These are phyloP conservation scores for Herpetospermum pedunculosum DNA, from an alignment of 306 rosid species.

Conservation along the genomic window DNA sequence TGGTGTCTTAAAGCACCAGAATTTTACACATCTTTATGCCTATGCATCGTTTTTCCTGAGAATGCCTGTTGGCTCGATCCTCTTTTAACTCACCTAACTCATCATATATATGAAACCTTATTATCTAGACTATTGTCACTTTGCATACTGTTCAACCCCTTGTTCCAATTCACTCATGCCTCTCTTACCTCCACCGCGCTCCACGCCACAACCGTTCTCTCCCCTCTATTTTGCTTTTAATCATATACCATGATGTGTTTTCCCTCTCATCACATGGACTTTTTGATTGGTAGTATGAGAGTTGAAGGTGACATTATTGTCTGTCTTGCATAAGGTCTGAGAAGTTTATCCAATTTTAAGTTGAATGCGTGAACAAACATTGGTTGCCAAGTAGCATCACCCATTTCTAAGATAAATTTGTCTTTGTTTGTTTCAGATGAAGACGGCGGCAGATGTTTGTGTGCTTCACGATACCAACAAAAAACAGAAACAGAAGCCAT, in stretches of 20 bases:
- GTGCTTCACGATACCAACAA: slow-evolving; percentile 58
- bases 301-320: not conserved
- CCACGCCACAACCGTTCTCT: not conserved
- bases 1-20: not conserved
- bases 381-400: not conserved
- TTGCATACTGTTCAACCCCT: not conserved
- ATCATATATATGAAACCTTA: no score
- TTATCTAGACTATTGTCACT: no score
- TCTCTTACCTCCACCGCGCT: not conserved
- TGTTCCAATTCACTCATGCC: not conserved
- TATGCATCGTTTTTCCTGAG: no score
- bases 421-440: slow-evolving; percentile 42
- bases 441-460: slow-evolving; percentile 74
- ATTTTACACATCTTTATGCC: not conserved
- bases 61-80: no score
- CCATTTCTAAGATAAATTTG: not conserved
- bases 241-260: not conserved
- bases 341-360: not conserved
- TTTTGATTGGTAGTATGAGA: not conserved
- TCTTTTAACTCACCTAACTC: no score
- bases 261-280: not conserved
- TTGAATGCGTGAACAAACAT: not conserved
- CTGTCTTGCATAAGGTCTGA: not conserved
- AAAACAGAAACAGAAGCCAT: slow-evolving; percentile 54
- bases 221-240: not conserved